Conservation (phyloP, 305 asterid genomes). For the Plantago rigida region DNA sequence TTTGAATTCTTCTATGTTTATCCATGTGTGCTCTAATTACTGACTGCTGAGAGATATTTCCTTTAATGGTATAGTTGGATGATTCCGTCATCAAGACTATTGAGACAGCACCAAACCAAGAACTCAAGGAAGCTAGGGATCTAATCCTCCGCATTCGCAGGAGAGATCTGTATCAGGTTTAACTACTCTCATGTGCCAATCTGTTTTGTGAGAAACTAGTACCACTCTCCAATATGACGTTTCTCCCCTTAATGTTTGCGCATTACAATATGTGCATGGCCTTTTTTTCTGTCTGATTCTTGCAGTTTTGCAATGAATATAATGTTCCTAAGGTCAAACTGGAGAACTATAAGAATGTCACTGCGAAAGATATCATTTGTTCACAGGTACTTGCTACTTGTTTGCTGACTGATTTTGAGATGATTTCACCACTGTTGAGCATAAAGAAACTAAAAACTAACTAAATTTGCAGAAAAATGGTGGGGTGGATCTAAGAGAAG, state of each 20-base stretch:
- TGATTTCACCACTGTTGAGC: constrained; percentile 9
- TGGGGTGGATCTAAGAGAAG: constrained; percentile 46
- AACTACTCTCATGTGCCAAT: constrained; percentile 10
- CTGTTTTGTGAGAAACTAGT: background rate
- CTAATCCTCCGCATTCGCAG: constrained; percentile 76
- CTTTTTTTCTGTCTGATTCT: constrained; percentile 12
- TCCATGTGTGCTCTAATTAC: constrained; percentile 13
- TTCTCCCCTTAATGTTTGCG: background rate
- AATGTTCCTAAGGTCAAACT: constrained; percentile 72
- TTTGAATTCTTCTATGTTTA: constrained; percentile 27
- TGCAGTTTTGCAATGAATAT: constrained; percentile 84
- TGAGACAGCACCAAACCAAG: constrained; percentile 67
- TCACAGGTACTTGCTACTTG: constrained; percentile 51
- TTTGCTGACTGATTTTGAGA: background rate
- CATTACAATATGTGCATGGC: constrained; percentile 6
- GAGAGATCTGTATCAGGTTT: constrained; percentile 75
- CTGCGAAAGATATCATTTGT: constrained; percentile 77
- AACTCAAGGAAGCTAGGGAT: constrained; percentile 71
- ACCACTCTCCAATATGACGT: background rate
- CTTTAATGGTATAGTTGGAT: constrained; percentile 53
- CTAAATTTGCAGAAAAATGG: constrained; percentile 45
- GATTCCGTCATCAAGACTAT: constrained; percentile 75
- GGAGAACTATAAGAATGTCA: constrained; percentile 66
- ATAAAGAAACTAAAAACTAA: constrained; percentile 13
- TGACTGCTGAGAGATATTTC: constrained; percentile 13